Percentiles rank a stretch among this genome's conserved stretches.
Conservation (phyloP, 345 rosid genomes). For the Linum trigynum region DNA sequence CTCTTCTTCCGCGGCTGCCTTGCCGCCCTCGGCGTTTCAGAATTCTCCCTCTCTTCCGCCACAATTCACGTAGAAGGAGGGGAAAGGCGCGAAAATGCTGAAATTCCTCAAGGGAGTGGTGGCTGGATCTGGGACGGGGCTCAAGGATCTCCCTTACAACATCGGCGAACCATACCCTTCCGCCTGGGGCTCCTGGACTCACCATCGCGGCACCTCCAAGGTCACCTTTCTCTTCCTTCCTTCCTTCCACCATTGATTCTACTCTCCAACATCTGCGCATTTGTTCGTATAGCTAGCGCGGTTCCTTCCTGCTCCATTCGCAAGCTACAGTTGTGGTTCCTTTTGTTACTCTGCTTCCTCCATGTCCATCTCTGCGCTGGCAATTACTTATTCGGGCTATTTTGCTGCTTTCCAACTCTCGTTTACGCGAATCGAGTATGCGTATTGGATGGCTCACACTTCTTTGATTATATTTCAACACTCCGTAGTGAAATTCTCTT, state of each 20-base stretch:
- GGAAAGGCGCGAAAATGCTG: slow-evolving; percentile 38
- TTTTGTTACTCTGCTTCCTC: no score
- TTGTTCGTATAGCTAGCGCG: neutral
- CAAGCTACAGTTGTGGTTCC: no score
- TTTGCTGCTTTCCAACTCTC: no score
- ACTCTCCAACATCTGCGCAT: neutral
- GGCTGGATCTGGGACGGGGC: slow-evolving; percentile 84
- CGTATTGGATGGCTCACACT: no score
- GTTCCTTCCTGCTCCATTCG: neutral
- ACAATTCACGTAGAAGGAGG: neutral
- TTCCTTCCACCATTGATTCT: neutral
- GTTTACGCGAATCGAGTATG: no score
- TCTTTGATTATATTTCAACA: no score
- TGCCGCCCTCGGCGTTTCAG: no score
- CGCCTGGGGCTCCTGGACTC: slow-evolving; percentile 96
- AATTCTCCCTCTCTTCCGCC: neutral
- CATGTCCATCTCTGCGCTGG: no score
- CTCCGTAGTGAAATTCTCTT: no score
- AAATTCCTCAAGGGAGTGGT: slow-evolving; percentile 90
- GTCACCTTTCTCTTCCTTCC: slow-evolving; percentile 12
- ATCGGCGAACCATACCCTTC: slow-evolving; percentile 81
- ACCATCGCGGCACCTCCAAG: slow-evolving; percentile 87
- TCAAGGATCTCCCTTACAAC: slow-evolving; percentile 91
- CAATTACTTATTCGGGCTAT: no score
- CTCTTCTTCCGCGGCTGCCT: neutral